phyloP scores from a whole-genome alignment of 345 rosid species.

The Murraya paniculata region DNA sequence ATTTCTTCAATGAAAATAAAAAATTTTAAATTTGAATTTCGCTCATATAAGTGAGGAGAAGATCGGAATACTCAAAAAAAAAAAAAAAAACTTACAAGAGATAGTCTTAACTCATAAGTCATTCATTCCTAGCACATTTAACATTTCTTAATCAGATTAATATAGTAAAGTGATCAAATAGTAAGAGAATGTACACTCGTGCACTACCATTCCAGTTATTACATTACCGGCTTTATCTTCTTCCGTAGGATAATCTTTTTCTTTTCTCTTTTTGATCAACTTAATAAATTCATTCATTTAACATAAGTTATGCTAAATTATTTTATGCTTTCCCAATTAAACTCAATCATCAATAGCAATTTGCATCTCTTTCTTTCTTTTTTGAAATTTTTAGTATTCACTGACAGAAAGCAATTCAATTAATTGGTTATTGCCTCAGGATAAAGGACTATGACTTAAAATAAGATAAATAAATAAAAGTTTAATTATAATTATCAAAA shows the following conservation, averaged over 20 bases:
- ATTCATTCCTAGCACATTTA: not conserved
- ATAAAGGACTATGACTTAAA: too few species aligned
- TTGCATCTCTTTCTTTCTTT: too few species aligned
- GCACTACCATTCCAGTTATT: not conserved
- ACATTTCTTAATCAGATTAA: not conserved
- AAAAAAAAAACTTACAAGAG: not conserved
- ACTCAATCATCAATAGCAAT: too few species aligned
- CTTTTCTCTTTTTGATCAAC: not conserved
- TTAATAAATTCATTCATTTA: not conserved
- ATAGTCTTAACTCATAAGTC: not conserved
- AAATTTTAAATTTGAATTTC: too few species aligned
- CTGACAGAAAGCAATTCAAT: not conserved
- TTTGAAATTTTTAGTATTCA: not conserved
- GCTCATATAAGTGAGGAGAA: too few species aligned
- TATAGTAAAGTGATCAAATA: not conserved
- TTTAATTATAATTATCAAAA: too few species aligned
- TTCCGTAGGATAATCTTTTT: not conserved
- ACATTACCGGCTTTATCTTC: not conserved
- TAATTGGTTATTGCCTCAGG: too few species aligned
- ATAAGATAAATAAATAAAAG: too few species aligned
- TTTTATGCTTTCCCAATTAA: too few species aligned
- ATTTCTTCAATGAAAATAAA: rapidly evolving
- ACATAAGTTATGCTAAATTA: too few species aligned
- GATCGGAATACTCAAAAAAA: too few species aligned
- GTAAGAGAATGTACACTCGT: not conserved